Percentiles rank a stretch among this genome's conserved stretches.
phyloP scores from a whole-genome alignment of 2,329 filamentous ascomycete species.

The Coniella vitis region DNA sequence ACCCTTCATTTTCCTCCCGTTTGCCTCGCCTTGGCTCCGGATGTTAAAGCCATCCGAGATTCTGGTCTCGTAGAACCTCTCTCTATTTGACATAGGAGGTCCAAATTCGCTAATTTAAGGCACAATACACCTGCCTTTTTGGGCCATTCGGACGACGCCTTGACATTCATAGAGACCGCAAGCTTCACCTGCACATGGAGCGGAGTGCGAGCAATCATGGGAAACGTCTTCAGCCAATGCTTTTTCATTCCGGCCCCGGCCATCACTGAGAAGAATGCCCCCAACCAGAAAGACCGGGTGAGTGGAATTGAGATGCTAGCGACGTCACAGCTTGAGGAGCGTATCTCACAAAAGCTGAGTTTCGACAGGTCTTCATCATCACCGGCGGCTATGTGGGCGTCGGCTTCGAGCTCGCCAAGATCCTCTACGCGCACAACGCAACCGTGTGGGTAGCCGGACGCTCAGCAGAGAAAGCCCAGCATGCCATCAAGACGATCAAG shows the following conservation, averaged over 20 bases:
- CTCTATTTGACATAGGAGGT: no score
- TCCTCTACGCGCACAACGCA: slow-evolving; percentile 41
- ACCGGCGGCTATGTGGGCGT: slow-evolving; percentile 29
- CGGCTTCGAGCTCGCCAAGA: slow-evolving; percentile 38
- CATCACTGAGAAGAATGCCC: slow-evolving; percentile 22
- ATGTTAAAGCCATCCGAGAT: no score
- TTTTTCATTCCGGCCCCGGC: slow-evolving; percentile 18
- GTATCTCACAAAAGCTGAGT: not conserved
- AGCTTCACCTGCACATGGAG: no score
- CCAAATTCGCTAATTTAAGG: no score
- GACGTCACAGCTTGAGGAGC: no score
- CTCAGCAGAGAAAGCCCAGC: not conserved
- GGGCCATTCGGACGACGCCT: no score
- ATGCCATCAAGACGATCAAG: not conserved
- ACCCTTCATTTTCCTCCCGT: no score
- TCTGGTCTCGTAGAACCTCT: no score
- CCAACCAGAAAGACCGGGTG: slow-evolving; percentile 20
- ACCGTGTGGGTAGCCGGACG: slow-evolving; percentile 43
- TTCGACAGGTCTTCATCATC: slow-evolving; percentile 28
- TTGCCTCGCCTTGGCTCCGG: no score
- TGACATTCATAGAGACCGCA: no score
- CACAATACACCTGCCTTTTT: no score
- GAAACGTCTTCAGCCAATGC: slow-evolving; percentile 21
- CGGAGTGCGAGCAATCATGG: slow-evolving; percentile 19
- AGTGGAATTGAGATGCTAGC: slow-evolving; percentile 8